phyloP scores from a whole-genome alignment of 306 rosid species.

The Vachellia collinsii region DNA sequence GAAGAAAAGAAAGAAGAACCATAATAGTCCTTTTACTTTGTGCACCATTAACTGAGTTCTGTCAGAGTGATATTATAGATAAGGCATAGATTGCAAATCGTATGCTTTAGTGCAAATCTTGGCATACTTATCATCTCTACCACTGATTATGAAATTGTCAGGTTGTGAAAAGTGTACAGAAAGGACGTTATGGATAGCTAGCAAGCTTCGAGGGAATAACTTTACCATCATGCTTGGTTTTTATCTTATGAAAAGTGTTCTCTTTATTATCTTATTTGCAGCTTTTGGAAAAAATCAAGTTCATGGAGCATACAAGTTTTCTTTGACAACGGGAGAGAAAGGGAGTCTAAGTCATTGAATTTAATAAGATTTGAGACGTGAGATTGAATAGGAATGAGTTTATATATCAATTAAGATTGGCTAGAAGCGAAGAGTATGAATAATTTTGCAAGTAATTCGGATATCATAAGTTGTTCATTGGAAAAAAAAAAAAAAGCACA shows the following conservation, averaged over 20 bases:
- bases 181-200: constrained; percentile 10
- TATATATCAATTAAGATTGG: neutral
- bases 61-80: neutral
- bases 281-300: neutral
- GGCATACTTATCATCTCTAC: neutral
- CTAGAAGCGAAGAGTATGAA: neutral
- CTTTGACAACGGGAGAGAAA: neutral
- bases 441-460: neutral
- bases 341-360: neutral
- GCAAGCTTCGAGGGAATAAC: neutral
- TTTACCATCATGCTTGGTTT: neutral
- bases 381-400: neutral
- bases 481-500: neutral
- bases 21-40: neutral
- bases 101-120: neutral
- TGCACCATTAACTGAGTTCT: neutral
- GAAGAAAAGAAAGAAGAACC: neutral
- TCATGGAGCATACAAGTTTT: neutral
- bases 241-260: neutral
- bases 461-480: neutral
- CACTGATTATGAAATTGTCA: constrained; percentile 19
- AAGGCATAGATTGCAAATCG: neutral
- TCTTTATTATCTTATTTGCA: neutral
- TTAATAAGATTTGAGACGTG: neutral
- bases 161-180: neutral